These are phyloP conservation scores for Diaporthe humulicola DNA, from an alignment of 2,329 filamentous ascomycete species.

Conservation along the genomic window DNA sequence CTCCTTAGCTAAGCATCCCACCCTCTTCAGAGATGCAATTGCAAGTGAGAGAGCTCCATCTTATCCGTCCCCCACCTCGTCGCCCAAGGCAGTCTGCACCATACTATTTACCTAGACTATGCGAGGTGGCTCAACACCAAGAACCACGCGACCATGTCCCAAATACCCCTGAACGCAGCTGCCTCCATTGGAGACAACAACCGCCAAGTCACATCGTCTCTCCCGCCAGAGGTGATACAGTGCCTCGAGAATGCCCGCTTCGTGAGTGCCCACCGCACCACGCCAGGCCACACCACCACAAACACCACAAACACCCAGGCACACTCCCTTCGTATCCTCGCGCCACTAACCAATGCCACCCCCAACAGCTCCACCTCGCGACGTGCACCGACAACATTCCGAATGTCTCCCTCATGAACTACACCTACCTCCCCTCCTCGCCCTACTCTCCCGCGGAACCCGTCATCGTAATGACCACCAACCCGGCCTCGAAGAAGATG, in stretches of 20 bases:
- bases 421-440: conserved; percentile 91
- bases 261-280: conserved; percentile 63
- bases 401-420: conserved; percentile 98
- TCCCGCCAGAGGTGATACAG: conserved; percentile 88
- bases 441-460: conserved; percentile 73
- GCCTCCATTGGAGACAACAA: conserved; percentile 80
- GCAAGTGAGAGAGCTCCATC: background rate
- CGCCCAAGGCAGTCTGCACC: background rate
- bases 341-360: background rate
- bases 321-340: background rate
- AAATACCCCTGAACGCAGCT: conserved; percentile 81
- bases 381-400: conserved; percentile 87
- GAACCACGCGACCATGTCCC: conserved; percentile 60
- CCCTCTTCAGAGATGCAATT: background rate
- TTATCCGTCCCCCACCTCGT: background rate
- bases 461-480: conserved; percentile 96
- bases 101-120: no score
- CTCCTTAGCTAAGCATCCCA: conserved; percentile 37
- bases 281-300: background rate
- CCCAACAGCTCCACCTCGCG: conserved; percentile 86
- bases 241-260: conserved; percentile 96
- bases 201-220: conserved; percentile 75
- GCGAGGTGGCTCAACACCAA: conserved; percentile 27
- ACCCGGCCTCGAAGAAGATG: conserved; percentile 82
- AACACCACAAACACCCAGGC: conserved; percentile 31